These are phyloP conservation scores for Penicillium sp. DNA, from an alignment of 2,329 filamentous ascomycete genomes.

Conservation along the genomic window DNA sequence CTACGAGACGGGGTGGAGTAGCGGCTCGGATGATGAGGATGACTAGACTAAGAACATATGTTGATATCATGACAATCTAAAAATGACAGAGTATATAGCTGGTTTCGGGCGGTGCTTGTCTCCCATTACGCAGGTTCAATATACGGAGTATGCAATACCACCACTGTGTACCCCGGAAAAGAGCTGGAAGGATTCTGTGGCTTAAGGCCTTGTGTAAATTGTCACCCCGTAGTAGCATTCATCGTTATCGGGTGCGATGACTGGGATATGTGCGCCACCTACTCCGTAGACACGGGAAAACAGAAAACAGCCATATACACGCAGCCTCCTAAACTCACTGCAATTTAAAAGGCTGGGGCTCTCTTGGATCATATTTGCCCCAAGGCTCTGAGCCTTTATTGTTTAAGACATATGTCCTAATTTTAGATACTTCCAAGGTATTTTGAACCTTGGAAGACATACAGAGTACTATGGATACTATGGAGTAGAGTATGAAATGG, in stretches of 20 bases:
- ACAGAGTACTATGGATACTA: background rate
- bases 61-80: background rate
- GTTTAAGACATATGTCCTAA: constrained; percentile 8
- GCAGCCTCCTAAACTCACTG: background rate
- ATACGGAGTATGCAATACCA: background rate
- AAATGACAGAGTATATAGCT: background rate
- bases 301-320: background rate
- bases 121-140: background rate
- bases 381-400: background rate
- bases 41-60: constrained; percentile 29
- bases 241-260: too few relatives aligned
- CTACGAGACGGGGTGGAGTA: constrained; percentile 85
- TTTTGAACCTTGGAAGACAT: background rate
- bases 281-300: too few relatives aligned
- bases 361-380: background rate
- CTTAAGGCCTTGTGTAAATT: background rate
- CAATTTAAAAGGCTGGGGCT: background rate
- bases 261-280: background rate
- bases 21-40: constrained; percentile 54
- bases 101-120: background rate
- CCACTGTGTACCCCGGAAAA: background rate
- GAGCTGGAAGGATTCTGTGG: background rate
- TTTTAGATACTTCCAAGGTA: background rate
- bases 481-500: too few relatives aligned
- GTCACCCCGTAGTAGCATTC: background rate